These are phyloP conservation scores for Blastomyces percursus DNA, from an alignment of 2,329 filamentous ascomycete species.

Conservation along the genomic window DNA sequence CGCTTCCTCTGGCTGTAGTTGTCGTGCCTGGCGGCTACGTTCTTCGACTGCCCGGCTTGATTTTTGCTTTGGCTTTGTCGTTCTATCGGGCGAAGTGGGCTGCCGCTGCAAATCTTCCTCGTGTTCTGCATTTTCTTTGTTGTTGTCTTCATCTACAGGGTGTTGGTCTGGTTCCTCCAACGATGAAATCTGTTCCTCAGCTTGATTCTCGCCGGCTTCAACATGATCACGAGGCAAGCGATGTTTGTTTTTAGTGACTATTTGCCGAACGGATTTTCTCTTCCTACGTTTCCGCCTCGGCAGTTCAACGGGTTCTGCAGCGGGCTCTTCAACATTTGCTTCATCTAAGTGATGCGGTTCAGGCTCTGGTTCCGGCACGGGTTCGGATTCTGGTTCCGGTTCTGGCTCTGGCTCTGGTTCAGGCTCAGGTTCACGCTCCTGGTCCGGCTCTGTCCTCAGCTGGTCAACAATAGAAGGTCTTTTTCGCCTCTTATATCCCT, in stretches of 20 bases:
- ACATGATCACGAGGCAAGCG: background rate
- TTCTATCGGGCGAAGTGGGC: background rate
- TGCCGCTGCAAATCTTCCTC: background rate
- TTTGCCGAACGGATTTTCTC: slow-evolving; percentile 4
- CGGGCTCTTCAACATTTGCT: background rate
- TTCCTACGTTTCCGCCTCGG: slow-evolving; percentile 3
- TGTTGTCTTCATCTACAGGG: slow-evolving; percentile 9
- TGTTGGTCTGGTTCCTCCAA: slow-evolving; percentile 7
- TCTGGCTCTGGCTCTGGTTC: background rate
- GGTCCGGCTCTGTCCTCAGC: background rate
- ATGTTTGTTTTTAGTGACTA: background rate
- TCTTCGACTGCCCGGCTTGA: background rate
- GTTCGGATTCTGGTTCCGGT: background rate
- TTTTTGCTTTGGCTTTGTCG: background rate
- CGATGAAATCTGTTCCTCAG: background rate
- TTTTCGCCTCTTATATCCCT: slow-evolving; percentile 8
- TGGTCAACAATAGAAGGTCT: background rate
- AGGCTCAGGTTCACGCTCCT: slow-evolving; percentile 5
- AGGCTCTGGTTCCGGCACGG: slow-evolving; percentile 6
- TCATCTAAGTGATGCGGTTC: background rate
- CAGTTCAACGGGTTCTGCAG: background rate
- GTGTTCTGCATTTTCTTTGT: slow-evolving; percentile 13
- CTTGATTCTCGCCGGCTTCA: background rate
- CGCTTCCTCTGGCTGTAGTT: slow-evolving; percentile 7
- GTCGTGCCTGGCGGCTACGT: background rate